Evolutionary conservation across 768 basidiomycete genomes (phyloP), one percentile per base, ranked within the genome.

Genomic region (Crepidotus variabilis): DNA sequence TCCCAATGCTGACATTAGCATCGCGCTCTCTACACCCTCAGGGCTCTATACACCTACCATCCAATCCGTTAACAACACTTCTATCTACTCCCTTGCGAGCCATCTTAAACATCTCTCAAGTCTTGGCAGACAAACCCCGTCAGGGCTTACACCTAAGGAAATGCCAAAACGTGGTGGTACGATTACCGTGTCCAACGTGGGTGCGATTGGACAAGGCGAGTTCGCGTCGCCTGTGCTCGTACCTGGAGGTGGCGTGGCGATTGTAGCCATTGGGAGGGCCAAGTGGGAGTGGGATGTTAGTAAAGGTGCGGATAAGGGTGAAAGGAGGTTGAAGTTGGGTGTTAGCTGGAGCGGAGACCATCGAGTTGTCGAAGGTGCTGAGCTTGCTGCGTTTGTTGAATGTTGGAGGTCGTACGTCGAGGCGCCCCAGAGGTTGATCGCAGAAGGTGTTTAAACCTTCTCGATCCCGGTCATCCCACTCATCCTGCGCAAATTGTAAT

Each of bases 271-370:
- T 8, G 92, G 92, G 2, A 69, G 87, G 23, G 88, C 90, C 9
- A 82, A 82, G 63, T 92, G 88, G 91, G 80, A 82, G 6, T 85
- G 83, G 82, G 88, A 90, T 60, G 85, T 88, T 45, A 77, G 83
- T 48, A 52, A 61, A 34, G 65, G 63, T n/a, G 66, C 64, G 61
- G 71, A 67, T 50, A 68, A 60, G 39, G 69, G 67, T 24, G 68
- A 69, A 57, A 61, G 71, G 50, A 61, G 71, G 57, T 54, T 69
- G 63, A 67, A 65, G 63, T 57, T 58, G 76, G 77, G 52, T 73
- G 81, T 92, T 4, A 90, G 87, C 60, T 94, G 92, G 90, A 85
- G 84, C 58, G 92, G 88, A 49, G 92, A 95, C 62, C 93, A 95
- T 70, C 74, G 92, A 14, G 84, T 95, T 6, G 84, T 94, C 9